phyloP scores from a whole-genome alignment of 345 rosid species.

The Capsella bursapastoris region DNA sequence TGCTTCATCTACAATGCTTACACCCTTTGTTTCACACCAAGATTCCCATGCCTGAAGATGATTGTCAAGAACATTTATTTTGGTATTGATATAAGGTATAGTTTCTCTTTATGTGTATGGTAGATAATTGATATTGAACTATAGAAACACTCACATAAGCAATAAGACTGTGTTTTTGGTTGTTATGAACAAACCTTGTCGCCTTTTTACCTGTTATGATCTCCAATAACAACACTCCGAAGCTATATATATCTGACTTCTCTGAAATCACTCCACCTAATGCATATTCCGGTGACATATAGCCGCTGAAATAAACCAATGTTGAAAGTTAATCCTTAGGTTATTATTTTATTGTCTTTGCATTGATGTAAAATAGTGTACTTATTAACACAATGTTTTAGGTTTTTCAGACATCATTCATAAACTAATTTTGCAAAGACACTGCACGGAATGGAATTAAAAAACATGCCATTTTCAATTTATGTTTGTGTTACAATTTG shows the following conservation, averaged over 20 bases:
- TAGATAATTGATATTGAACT: background rate
- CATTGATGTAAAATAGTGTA: no score
- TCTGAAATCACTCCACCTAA: background rate
- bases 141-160: background rate
- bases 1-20: slow-evolving; percentile 7
- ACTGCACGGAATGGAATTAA: no score
- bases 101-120: no score
- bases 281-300: slow-evolving; percentile 21
- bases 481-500: background rate
- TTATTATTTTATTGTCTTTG: no score
- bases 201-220: slow-evolving; percentile 1
- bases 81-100: background rate
- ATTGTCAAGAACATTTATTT: background rate
- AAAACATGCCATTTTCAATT: no score
- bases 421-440: background rate
- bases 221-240: background rate
- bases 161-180: background rate
- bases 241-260: background rate
- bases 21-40: slow-evolving; percentile 2
- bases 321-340: no score
- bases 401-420: background rate
- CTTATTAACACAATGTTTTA: background rate
- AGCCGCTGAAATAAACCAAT: background rate
- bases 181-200: background rate
- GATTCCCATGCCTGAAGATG: slow-evolving; percentile 3